These are phyloP conservation scores for Populus davidiana DNA, from an alignment of 345 rosid species.

Conservation along the genomic window DNA sequence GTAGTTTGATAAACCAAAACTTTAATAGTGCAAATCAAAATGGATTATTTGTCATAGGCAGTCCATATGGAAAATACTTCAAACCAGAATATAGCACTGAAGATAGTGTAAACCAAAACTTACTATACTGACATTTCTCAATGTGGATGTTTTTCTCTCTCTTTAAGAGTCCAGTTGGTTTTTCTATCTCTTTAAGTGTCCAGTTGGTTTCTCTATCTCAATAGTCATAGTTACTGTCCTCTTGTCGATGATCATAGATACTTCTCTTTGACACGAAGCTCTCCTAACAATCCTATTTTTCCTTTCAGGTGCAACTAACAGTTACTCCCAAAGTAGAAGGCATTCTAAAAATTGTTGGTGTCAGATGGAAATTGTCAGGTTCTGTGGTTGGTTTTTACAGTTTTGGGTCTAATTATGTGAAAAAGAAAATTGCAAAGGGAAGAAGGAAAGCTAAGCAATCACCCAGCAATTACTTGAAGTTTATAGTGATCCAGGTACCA, in stretches of 20 bases:
- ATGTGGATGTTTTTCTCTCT: too few species aligned
- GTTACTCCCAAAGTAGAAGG: slow-evolving; percentile 90
- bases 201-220: background rate
- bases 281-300: background rate
- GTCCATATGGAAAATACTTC: background rate
- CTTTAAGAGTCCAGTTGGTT: background rate
- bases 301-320: slow-evolving; percentile 69
- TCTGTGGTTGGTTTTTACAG: slow-evolving; percentile 67
- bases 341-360: slow-evolving; percentile 74
- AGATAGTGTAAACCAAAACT: background rate
- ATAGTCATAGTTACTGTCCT: background rate
- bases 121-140: too few species aligned
- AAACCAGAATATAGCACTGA: background rate
- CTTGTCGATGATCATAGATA: background rate
- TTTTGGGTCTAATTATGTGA: slow-evolving; percentile 48
- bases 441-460: slow-evolving; percentile 51
- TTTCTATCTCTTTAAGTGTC: background rate
- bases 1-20: background rate
- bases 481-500: slow-evolving; percentile 79
- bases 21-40: background rate
- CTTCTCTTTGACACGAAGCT: background rate
- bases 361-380: slow-evolving; percentile 87
- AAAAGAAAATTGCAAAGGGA: slow-evolving; percentile 50
- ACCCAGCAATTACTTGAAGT: slow-evolving; percentile 53
- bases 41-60: background rate